Evolutionary conservation across 73 alveolate species (phyloP).

Genomic region (Tetrahymena malaccensis): DNA sequence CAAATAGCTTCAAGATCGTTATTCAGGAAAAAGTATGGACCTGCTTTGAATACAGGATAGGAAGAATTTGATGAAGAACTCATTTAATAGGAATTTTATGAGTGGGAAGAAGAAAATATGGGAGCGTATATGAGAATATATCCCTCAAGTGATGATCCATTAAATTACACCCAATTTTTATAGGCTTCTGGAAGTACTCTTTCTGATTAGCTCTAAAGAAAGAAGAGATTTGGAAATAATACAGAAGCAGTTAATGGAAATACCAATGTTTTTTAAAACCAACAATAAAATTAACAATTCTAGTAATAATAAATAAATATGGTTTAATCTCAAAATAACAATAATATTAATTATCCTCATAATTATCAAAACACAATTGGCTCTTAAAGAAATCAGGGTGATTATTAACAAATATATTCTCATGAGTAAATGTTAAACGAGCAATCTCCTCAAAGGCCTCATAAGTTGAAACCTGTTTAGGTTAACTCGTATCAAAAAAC

Average conservation of each 20-base stretch:
- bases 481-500: not conserved
- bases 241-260: not conserved
- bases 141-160: not conserved
- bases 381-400: not conserved
- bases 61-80: not conserved
- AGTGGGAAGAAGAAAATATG: not conserved
- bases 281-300: not conserved
- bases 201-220: not conserved
- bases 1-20: not conserved
- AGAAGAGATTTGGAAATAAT: not conserved
- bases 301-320: not conserved
- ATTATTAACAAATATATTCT: not conserved
- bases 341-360: not conserved
- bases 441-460: not conserved
- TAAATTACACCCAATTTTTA: not conserved
- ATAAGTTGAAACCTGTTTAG: not conserved
- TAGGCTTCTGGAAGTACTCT: not conserved
- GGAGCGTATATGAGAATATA: not conserved
- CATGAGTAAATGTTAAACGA: not conserved
- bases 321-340: not conserved
- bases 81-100: not conserved
- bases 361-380: not conserved
- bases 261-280: not conserved
- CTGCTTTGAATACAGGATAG: not conserved
- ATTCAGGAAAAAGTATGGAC: not conserved